phyloP scores from a whole-genome alignment of 352 stramenopile genomes.

The Globisporangium spinosum region DNA sequence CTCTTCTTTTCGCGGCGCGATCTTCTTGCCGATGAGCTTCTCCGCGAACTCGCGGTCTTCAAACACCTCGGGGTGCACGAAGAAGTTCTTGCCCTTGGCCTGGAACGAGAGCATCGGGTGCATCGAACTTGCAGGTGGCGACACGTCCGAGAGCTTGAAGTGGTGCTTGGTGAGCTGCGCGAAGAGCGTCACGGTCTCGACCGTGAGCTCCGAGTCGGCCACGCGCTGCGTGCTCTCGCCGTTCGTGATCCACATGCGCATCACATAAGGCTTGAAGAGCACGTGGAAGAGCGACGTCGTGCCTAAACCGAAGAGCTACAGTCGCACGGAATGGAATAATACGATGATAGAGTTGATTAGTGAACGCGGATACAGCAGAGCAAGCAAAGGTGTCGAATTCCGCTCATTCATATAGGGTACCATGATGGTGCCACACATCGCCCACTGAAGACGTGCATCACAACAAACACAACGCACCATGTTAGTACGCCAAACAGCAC shows the following conservation, averaged over 20 bases:
- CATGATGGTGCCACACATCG: constrained; percentile 88
- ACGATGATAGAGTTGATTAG: background rate
- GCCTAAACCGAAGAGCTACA: constrained; percentile 70
- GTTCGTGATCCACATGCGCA: constrained; percentile 68
- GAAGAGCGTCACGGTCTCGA: constrained; percentile 72
- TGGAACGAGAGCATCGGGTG: constrained; percentile 86
- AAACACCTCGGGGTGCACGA: constrained; percentile 78
- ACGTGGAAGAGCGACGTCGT: constrained; percentile 83
- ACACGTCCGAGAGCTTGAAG: constrained; percentile 64
- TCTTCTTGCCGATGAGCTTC: constrained; percentile 45
- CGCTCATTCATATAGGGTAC: constrained; percentile 18
- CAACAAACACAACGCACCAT: background rate
- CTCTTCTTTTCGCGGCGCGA: constrained; percentile 21
- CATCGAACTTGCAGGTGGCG: constrained; percentile 53
- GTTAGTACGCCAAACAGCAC: background rate
- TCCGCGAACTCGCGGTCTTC: constrained; percentile 55
- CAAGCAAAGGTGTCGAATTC: background rate
- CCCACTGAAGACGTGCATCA: constrained; percentile 39
- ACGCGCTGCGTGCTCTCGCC: constrained; percentile 12
- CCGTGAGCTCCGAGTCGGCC: constrained; percentile 42
- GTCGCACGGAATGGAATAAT: background rate
- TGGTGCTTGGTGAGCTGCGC: constrained; percentile 44
- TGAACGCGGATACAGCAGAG: background rate
- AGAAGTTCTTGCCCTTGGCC: constrained; percentile 59
- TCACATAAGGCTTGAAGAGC: constrained; percentile 85